Conservation (phyloP, 2,329 filamentous ascomycete species). For the Epichloe bromicola region DNA sequence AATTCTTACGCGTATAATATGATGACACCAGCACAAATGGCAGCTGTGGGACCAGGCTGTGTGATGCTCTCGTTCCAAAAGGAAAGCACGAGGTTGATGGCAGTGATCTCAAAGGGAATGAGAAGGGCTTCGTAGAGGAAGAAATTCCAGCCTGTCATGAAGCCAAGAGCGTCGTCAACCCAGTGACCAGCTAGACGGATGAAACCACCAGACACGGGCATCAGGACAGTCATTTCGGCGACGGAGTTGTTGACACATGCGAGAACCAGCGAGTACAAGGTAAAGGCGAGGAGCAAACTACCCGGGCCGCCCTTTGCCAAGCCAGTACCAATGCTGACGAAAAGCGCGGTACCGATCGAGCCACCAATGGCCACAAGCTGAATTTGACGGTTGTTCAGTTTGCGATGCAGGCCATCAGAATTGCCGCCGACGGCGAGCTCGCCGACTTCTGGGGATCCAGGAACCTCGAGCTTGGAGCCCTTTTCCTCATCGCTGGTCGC, state of each 20-base stretch:
- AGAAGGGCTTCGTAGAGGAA: slow-evolving; percentile 31
- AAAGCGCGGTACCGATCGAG: slow-evolving; percentile 44
- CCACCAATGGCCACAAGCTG: slow-evolving; percentile 47
- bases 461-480: slow-evolving; percentile 13
- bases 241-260: slow-evolving; percentile 51
- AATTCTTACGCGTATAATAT: slow-evolving; percentile 41
- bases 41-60: slow-evolving; percentile 53
- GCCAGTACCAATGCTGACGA: slow-evolving; percentile 48
- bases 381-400: slow-evolving; percentile 40
- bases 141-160: slow-evolving; percentile 34
- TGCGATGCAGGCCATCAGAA: slow-evolving; percentile 29
- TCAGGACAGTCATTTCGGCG: slow-evolving; percentile 50
- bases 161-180: slow-evolving; percentile 53
- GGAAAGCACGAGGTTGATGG: slow-evolving; percentile 29
- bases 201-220: slow-evolving; percentile 51
- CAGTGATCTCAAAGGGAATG: slow-evolving; percentile 31
- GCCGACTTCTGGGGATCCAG: slow-evolving; percentile 14
- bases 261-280: slow-evolving; percentile 40
- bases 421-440: slow-evolving; percentile 18
- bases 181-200: slow-evolving; percentile 52
- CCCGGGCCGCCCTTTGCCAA: slow-evolving; percentile 30
- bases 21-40: slow-evolving; percentile 44
- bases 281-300: slow-evolving; percentile 45
- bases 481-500: slow-evolving; percentile 16
- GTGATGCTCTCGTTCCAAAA: slow-evolving; percentile 30